Conservation (phyloP, 495 filamentous ascomycete genomes). For the Aspergillus conjunctus region DNA sequence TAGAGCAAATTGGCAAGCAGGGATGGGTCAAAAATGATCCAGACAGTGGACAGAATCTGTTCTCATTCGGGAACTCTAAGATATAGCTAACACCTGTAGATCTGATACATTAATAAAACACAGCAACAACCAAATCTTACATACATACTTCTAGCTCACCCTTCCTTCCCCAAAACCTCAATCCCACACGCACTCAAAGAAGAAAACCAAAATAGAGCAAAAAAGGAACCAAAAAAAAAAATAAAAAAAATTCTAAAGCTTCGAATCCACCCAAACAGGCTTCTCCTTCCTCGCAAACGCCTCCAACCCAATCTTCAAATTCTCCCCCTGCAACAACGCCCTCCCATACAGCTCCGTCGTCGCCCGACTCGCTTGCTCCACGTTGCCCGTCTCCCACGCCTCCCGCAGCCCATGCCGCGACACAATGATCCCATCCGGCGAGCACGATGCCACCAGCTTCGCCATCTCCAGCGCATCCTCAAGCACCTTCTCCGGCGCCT, state of each 20-base stretch:
- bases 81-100: slow-evolving; percentile 13
- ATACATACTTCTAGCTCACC: background rate
- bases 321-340: slow-evolving; percentile 63
- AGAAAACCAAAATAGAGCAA: slow-evolving; percentile 27
- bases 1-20: slow-evolving; percentile 43
- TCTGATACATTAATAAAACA: slow-evolving; percentile 34
- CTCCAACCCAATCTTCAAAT: slow-evolving; percentile 71
- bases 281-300: slow-evolving; percentile 75
- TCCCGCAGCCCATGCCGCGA: slow-evolving; percentile 63
- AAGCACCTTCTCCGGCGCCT: slow-evolving; percentile 47
- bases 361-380: slow-evolving; percentile 60
- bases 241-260: slow-evolving; percentile 25
- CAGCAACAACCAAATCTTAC: slow-evolving; percentile 15
- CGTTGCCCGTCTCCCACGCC: slow-evolving; percentile 64
- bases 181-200: too few relatives aligned
- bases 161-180: background rate
- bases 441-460: slow-evolving; percentile 41
- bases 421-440: slow-evolving; percentile 70
- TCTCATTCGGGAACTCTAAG: slow-evolving; percentile 35
- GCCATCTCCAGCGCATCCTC: slow-evolving; percentile 34
- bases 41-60: slow-evolving; percentile 42
- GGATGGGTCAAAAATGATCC: slow-evolving; percentile 34
- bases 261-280: slow-evolving; percentile 58
- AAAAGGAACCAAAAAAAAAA: slow-evolving; percentile 14
- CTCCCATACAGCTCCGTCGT: slow-evolving; percentile 56